These are phyloP conservation scores for Isabelozyma heimii DNA, from an alignment of 805 yeast species.

Conservation along the genomic window DNA sequence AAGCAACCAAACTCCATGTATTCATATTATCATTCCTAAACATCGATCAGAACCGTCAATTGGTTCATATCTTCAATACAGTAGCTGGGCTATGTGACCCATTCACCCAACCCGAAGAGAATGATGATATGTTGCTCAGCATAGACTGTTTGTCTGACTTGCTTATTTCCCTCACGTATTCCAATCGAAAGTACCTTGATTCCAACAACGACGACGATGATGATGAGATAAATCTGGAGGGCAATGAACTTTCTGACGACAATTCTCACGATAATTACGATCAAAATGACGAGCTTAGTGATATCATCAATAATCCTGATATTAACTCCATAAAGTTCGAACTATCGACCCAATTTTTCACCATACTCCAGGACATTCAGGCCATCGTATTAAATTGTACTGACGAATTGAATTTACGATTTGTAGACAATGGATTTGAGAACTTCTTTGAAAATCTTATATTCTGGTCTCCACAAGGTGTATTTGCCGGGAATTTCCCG, in stretches of 20 bases:
- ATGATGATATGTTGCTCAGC: constrained; percentile 51
- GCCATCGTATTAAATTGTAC: constrained; percentile 31
- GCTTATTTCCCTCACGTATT: constrained; percentile 41
- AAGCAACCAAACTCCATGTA: background rate
- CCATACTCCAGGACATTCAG: constrained; percentile 37
- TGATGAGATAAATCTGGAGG: background rate
- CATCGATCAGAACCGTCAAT: constrained; percentile 9
- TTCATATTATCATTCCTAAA: background rate
- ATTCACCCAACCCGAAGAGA: constrained; percentile 65
- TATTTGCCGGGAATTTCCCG: constrained; percentile 13
- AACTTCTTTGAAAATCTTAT: constrained; percentile 20
- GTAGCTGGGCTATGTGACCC: constrained; percentile 50
- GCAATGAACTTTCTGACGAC: background rate
- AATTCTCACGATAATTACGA: background rate
- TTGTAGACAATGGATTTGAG: constrained; percentile 37
- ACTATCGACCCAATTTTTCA: constrained; percentile 31
- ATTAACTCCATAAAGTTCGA: constrained; percentile 32
- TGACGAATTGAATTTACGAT: constrained; percentile 41
- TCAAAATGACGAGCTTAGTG: background rate
- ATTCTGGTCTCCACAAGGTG: constrained; percentile 25
- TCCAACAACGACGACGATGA: constrained; percentile 1
- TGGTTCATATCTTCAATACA: constrained; percentile 14
- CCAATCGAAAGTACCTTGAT: constrained; percentile 11
- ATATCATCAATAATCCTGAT: constrained; percentile 5
- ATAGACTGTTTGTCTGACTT: constrained; percentile 54